Evolutionary conservation across 1,284 basidiomycete species (phyloP).

Genomic region (Albatrellus sp.): DNA sequence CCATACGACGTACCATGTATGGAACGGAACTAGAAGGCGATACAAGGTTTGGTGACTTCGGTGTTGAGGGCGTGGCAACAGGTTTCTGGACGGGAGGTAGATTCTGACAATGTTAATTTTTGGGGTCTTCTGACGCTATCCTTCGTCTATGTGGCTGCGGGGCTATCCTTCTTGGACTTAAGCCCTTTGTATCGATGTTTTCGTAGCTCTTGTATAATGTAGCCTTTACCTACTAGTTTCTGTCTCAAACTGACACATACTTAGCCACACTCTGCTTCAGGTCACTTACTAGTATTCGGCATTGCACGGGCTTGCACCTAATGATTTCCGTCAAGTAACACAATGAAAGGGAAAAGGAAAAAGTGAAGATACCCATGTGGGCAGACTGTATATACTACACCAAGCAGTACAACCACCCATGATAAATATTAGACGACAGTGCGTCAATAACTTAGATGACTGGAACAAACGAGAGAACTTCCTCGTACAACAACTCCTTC

Average conservation of each 20-base stretch:
- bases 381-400: background rate
- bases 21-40: slow-evolving; percentile 66
- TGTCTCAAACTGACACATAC: too few relatives aligned
- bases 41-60: slow-evolving; percentile 71
- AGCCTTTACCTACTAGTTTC: too few relatives aligned
- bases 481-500: slow-evolving; percentile 56
- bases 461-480: slow-evolving; percentile 57
- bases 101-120: background rate
- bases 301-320: too few relatives aligned
- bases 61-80: slow-evolving; percentile 57
- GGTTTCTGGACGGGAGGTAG: slow-evolving; percentile 35
- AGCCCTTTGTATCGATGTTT: background rate
- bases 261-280: too few relatives aligned
- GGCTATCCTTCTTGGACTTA: background rate
- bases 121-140: too few relatives aligned
- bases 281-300: too few relatives aligned
- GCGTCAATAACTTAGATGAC: slow-evolving; percentile 26
- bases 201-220: background rate
- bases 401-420: background rate
- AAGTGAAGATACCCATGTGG: background rate
- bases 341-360: background rate
- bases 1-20: slow-evolving; percentile 60
- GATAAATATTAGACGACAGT: slow-evolving; percentile 2
- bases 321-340: background rate
- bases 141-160: background rate